Percentiles rank a stretch among this genome's conserved stretches.
Evolutionary conservation across 1,284 basidiomycete genomes (phyloP).

Genomic region (Laetiporus sulphureus): DNA sequence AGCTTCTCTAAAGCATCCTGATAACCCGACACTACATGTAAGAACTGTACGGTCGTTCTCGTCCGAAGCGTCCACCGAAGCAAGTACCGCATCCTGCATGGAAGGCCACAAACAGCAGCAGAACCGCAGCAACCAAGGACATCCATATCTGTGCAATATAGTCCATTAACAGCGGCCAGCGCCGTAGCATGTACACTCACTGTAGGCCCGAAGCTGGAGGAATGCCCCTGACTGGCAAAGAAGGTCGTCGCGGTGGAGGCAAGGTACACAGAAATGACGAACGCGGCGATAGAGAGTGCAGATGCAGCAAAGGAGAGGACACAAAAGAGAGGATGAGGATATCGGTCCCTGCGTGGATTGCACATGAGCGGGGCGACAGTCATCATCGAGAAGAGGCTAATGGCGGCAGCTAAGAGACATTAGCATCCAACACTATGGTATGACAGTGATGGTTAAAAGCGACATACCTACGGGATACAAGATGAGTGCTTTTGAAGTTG

Average conservation of each 20-base stretch:
- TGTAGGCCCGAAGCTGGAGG: background rate
- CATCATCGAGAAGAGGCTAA: conserved; percentile 20
- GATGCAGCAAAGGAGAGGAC: conserved; percentile 20
- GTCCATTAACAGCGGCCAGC: background rate
- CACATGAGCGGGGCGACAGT: conserved; percentile 20
- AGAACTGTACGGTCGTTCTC: too few species aligned
- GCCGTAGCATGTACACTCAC: background rate
- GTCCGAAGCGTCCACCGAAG: conserved; percentile 21
- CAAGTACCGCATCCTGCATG: conserved; percentile 26
- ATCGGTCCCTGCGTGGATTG: conserved; percentile 14
- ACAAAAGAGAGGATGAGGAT: conserved; percentile 20
- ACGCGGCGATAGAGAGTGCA: conserved; percentile 19
- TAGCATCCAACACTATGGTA: background rate
- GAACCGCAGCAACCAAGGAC: conserved; percentile 20
- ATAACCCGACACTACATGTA: too few species aligned
- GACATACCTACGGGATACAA: conserved; percentile 18
- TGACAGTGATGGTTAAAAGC: background rate
- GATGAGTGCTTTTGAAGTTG: conserved; percentile 20
- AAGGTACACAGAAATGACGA: conserved; percentile 20
- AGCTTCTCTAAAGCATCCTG: too few species aligned
- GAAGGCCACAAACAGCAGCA: conserved; percentile 18
- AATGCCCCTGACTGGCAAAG: background rate
- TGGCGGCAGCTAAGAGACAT: background rate
- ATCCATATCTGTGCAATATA: conserved; percentile 23
- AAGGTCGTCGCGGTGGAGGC: background rate